A percentile compares a stretch with the other conserved stretches of the same genome.
phyloP scores from a whole-genome alignment of 2,329 filamentous ascomycete species.

The Sporothrix humicola region DNA sequence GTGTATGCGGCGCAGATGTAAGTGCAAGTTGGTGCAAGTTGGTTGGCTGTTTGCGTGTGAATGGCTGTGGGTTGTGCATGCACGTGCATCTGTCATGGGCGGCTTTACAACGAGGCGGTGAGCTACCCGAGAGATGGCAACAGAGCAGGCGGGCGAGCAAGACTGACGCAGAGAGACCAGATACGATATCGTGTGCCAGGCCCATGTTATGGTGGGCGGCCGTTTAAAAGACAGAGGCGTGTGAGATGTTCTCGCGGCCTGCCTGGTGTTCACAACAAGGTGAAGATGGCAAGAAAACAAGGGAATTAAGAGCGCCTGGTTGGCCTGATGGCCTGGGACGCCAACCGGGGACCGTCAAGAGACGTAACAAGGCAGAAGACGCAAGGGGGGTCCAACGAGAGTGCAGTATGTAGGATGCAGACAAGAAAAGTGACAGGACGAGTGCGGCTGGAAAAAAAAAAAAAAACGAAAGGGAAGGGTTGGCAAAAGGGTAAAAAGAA shows the following conservation, averaged over 20 bases:
- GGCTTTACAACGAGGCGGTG: constrained; percentile 26
- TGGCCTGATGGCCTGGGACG: neutral
- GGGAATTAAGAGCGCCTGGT: neutral
- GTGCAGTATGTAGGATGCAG: constrained; percentile 7
- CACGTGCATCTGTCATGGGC: constrained; percentile 19
- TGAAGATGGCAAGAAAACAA: neutral
- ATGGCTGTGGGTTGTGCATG: constrained; percentile 20
- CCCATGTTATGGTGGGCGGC: neutral
- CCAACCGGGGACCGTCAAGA: constrained; percentile 10
- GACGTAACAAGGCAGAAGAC: neutral
- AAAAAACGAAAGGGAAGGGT: neutral
- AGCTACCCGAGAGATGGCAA: constrained; percentile 19
- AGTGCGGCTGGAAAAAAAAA: constrained; percentile 23
- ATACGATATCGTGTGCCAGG: neutral
- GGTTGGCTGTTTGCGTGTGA: constrained; percentile 13
- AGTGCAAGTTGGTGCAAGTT: neutral
- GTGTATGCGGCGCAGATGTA: neutral
- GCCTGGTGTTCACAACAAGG: neutral
- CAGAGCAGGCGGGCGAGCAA: neutral
- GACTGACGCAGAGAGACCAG: neutral
- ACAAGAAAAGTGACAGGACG: constrained; percentile 8
- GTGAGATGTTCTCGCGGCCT: neutral
- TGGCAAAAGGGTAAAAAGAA: neutral
- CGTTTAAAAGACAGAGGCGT: neutral
- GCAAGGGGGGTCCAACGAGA: neutral